These are phyloP conservation scores for Saccharomycopsis phalli DNA, from an alignment of 1,139 yeast genomes.

Conservation along the genomic window DNA sequence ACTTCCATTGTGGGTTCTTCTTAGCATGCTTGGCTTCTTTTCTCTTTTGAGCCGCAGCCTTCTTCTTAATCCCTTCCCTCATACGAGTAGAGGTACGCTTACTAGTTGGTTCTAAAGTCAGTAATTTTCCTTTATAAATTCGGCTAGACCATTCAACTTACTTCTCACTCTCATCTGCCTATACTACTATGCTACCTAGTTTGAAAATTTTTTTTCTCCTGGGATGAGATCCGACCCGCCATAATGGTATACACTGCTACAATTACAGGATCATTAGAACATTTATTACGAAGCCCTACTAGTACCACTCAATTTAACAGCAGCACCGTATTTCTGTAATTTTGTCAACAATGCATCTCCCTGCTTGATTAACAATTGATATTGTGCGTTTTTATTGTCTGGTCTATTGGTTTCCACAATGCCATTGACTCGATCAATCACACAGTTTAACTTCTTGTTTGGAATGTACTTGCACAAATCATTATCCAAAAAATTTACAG, in stretches of 20 bases:
- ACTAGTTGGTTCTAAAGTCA: constrained; percentile 54
- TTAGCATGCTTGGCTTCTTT: constrained; percentile 75
- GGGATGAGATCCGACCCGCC: constrained; percentile 8
- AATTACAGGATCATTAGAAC: neutral
- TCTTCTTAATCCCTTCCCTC: constrained; percentile 94
- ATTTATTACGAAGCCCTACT: constrained; percentile 26
- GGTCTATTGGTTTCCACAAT: constrained; percentile 94
- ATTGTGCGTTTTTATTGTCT: constrained; percentile 91
- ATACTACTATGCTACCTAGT: neutral
- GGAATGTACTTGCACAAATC: constrained; percentile 91
- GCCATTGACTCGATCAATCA: constrained; percentile 92
- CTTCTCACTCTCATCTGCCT: constrained; percentile 35
- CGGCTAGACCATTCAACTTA: constrained; percentile 18
- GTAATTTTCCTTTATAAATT: constrained; percentile 31
- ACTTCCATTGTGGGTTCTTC: constrained; percentile 90
- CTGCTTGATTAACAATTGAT: constrained; percentile 78
- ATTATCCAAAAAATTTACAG: constrained; percentile 68
- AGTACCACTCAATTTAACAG: constrained; percentile 90
- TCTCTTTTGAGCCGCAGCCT: constrained; percentile 85
- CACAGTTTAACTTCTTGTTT: constrained; percentile 86
- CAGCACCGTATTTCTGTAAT: constrained; percentile 94
- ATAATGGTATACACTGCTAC: neutral
- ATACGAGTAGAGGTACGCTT: constrained; percentile 86
- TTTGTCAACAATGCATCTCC: constrained; percentile 92
- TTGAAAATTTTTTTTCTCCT: neutral